Conservation (phyloP, 495 filamentous ascomycete genomes). For the Aspergillus egyptiacus region DNA sequence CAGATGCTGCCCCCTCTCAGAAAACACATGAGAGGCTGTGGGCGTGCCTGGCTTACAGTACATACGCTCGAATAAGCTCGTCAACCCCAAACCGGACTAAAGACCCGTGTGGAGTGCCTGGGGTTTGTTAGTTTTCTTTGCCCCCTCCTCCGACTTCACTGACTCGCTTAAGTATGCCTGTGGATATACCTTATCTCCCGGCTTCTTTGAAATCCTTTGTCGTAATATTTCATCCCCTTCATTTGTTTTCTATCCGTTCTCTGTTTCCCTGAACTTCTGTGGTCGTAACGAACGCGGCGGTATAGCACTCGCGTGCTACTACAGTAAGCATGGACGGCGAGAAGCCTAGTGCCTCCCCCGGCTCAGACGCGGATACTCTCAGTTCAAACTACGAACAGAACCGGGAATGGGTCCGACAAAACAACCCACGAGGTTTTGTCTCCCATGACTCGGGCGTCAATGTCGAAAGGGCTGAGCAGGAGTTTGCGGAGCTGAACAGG, state of each 20-base stretch:
- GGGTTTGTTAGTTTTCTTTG: background rate
- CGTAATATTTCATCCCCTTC: no score
- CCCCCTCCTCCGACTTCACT: background rate
- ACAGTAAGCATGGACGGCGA: background rate
- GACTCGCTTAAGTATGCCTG: conserved; percentile 1
- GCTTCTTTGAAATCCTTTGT: background rate
- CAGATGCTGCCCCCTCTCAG: background rate
- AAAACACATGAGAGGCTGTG: background rate
- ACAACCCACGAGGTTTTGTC: conserved; percentile 43
- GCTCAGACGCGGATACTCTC: conserved; percentile 25
- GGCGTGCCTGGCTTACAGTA: conserved; percentile 1
- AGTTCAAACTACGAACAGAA: conserved; percentile 25
- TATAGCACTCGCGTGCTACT: conserved; percentile 1
- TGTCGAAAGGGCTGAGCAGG: conserved; percentile 65
- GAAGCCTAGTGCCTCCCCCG: conserved; percentile 1
- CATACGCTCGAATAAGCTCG: background rate
- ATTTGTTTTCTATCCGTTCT: no score
- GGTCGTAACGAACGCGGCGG: no score
- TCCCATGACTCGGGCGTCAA: conserved; percentile 50
- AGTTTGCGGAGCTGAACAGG: conserved; percentile 69
- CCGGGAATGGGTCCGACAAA: conserved; percentile 26
- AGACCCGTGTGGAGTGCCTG: background rate
- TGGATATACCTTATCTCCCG: background rate
- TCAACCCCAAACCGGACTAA: conserved; percentile 3
- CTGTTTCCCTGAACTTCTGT: background rate